Conservation (phyloP, 108 stramenopile species). For the Cyclostephanos tholiformis region DNA sequence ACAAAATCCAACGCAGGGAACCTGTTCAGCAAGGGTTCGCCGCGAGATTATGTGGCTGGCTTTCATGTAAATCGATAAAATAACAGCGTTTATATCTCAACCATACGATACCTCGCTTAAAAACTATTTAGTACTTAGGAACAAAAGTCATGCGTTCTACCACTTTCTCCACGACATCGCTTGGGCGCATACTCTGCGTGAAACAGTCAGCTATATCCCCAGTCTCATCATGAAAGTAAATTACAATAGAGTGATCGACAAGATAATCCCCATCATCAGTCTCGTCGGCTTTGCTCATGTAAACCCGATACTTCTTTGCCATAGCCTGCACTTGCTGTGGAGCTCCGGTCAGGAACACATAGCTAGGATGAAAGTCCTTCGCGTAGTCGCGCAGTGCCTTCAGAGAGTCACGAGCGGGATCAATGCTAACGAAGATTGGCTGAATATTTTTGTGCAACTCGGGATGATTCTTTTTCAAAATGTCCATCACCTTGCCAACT, state of each 20-base stretch:
- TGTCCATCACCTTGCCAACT: conserved; percentile 92
- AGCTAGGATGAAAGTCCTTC: conserved; percentile 95
- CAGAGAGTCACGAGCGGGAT: conserved; percentile 97
- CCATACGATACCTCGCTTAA: no score
- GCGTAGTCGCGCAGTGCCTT: conserved; percentile 90
- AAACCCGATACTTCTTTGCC: conserved; percentile 97
- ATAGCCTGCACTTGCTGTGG: conserved; percentile 94
- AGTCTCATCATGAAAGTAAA: conserved; percentile 95
- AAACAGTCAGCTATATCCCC: conserved; percentile 98
- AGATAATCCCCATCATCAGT: conserved; percentile 98
- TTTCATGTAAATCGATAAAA: no score
- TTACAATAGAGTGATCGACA: conserved; percentile 99
- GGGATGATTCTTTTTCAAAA: conserved; percentile 76
- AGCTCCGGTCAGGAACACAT: conserved; percentile 90
- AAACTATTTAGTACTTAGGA: conserved; percentile 32
- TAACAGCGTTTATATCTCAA: no score
- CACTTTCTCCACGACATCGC: conserved; percentile 91
- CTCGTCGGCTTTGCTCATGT: conserved; percentile 93
- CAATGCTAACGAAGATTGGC: conserved; percentile 97
- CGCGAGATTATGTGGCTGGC: no score
- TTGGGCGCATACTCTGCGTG: conserved; percentile 94
- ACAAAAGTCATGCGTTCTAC: conserved; percentile 80
- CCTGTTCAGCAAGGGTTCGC: no score
- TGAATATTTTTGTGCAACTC: conserved; percentile 70
- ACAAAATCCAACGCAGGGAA: no score